phyloP scores from a whole-genome alignment of 2,329 filamentous ascomycete genomes.

The Colletotrichum melonis region DNA sequence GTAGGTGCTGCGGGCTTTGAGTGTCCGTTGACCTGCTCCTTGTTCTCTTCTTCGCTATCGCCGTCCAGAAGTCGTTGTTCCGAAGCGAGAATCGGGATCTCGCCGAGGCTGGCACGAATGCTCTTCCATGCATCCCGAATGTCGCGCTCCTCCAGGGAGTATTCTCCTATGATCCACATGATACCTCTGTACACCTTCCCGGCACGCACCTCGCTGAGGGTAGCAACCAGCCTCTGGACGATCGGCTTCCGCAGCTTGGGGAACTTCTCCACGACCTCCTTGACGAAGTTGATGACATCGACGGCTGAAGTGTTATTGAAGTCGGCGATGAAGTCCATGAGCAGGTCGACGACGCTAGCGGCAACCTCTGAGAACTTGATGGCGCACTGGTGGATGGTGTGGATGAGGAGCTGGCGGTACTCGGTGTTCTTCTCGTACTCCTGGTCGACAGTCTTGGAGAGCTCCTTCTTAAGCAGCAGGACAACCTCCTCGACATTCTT shows the following conservation, averaged over 20 bases:
- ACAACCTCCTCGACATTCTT: constrained; percentile 99
- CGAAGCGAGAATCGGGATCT: constrained; percentile 95
- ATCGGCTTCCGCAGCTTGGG: constrained; percentile 89
- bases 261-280: constrained; percentile 99
- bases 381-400: constrained; percentile 97
- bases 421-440: constrained; percentile 99
- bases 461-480: constrained; percentile 94
- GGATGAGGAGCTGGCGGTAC: constrained; percentile 94
- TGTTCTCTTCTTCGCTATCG: constrained; percentile 72
- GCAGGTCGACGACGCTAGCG: constrained; percentile 91
- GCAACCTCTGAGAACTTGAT: constrained; percentile 99
- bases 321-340: constrained; percentile 99
- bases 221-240: constrained; percentile 87
- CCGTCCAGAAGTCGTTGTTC: constrained; percentile 93
- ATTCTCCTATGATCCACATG: constrained; percentile 98
- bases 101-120: constrained; percentile 91
- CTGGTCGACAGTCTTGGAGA: constrained; percentile 97
- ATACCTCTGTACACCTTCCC: constrained; percentile 98
- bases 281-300: constrained; percentile 98
- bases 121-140: constrained; percentile 97
- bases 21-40: constrained; percentile 81
- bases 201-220: constrained; percentile 90
- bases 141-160: constrained; percentile 91
- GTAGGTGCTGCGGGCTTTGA: constrained; percentile 80
- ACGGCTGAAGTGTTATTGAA: constrained; percentile 98